phyloP scores from a whole-genome alignment of 768 basidiomycete species.

The Auricularia sp. region DNA sequence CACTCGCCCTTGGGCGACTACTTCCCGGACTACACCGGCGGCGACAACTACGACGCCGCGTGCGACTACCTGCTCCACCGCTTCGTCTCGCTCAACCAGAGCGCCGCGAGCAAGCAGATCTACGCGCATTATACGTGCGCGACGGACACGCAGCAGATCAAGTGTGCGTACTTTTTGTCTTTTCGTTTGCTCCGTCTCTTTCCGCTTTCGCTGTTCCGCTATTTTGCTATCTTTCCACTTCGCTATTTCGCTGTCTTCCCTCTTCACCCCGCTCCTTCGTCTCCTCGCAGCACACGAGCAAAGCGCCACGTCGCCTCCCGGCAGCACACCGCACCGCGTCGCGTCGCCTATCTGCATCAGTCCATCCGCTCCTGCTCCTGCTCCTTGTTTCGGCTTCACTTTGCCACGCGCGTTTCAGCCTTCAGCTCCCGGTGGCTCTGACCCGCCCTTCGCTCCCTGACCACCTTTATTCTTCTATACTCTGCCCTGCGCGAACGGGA shows the following conservation, averaged over 20 bases:
- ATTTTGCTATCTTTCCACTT: background rate
- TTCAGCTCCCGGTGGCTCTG: too few relatives aligned
- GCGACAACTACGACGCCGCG: slow-evolving; percentile 80
- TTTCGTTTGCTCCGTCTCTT: too few relatives aligned
- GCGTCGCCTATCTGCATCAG: too few relatives aligned
- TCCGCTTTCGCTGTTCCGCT: background rate
- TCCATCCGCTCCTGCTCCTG: too few relatives aligned
- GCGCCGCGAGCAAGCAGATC: slow-evolving; percentile 76
- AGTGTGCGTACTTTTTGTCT: slow-evolving; percentile 38
- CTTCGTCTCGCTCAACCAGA: slow-evolving; percentile 88
- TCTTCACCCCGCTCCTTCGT: too few relatives aligned
- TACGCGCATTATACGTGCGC: slow-evolving; percentile 91
- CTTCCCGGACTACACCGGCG: slow-evolving; percentile 87
- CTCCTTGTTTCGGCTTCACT: background rate
- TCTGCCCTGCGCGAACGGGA: too few relatives aligned
- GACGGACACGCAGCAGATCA: slow-evolving; percentile 88
- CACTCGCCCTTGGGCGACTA: slow-evolving; percentile 74
- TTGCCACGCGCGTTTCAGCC: background rate
- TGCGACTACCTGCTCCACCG: slow-evolving; percentile 73
- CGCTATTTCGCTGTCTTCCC: too few relatives aligned
- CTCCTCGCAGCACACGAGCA: too few relatives aligned
- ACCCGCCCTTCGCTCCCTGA: background rate
- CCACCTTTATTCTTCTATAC: background rate
- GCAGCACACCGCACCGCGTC: too few relatives aligned
- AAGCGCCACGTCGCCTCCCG: too few relatives aligned